Evolutionary conservation across 1,284 basidiomycete genomes (phyloP).

Genomic region (Cutaneotrichosporon sp.): DNA sequence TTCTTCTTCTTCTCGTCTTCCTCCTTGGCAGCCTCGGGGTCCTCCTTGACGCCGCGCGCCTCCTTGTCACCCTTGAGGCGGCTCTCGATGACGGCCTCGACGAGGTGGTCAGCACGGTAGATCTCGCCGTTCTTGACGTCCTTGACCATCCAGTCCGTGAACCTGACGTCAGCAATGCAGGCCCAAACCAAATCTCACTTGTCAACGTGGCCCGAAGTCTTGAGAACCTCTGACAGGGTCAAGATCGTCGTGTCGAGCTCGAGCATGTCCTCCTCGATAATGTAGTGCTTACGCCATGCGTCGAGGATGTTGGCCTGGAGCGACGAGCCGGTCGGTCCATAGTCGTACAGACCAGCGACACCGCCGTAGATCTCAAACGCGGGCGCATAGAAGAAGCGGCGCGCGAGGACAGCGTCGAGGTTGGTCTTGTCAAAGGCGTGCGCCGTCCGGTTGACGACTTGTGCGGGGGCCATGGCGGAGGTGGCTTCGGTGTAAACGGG

Average conservation of each 20-base stretch:
- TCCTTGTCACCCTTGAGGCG: constrained; percentile 87
- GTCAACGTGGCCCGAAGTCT: constrained; percentile 96
- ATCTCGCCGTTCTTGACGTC: constrained; percentile 93
- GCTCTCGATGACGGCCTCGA: constrained; percentile 88
- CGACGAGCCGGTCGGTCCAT: constrained; percentile 90
- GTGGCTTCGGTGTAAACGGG: not conserved
- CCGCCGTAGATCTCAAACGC: constrained; percentile 99
- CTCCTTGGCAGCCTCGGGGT: constrained; percentile 59
- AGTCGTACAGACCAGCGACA: constrained; percentile 94
- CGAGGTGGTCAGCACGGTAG: constrained; percentile 93
- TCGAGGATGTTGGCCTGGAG: constrained; percentile 96
- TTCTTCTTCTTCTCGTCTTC: constrained; percentile 73
- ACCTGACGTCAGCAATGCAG: constrained; percentile 51
- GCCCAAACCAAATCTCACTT: constrained; percentile 54
- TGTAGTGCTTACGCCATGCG: constrained; percentile 97
- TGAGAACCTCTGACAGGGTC: constrained; percentile 92
- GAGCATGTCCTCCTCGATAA: constrained; percentile 98
- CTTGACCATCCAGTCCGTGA: constrained; percentile 99
- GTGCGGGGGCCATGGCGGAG: constrained; percentile 26
- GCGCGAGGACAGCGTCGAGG: constrained; percentile 82
- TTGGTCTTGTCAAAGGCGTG: constrained; percentile 86
- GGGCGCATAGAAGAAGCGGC: constrained; percentile 96
- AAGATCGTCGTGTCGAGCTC: constrained; percentile 98
- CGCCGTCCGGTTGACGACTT: constrained; percentile 71
- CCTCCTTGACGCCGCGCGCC: constrained; percentile 68